These are phyloP conservation scores for Echeveria elegans DNA, from an alignment of 164 flowering plant genomes.

Conservation along the genomic window DNA sequence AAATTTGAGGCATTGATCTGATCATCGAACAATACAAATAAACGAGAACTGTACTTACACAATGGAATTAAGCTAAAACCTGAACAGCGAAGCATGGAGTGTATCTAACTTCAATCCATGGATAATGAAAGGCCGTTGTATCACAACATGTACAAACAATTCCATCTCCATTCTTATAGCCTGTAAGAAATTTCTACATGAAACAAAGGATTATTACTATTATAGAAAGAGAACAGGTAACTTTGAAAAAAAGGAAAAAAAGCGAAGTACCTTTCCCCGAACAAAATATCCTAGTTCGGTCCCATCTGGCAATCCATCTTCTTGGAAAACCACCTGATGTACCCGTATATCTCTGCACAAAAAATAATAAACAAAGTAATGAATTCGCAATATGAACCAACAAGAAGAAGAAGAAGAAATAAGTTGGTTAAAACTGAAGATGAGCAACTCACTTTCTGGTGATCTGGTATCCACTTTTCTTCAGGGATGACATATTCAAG, in stretches of 20 bases:
- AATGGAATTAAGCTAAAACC: not conserved
- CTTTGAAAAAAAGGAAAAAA: not conserved
- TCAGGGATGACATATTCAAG: not conserved
- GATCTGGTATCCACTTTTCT: not conserved
- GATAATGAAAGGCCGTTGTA: constrained; percentile 33
- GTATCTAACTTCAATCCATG: not conserved
- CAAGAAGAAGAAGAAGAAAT: not conserved
- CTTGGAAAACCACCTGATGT: constrained; percentile 83
- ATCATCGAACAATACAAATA: constrained; percentile 11
- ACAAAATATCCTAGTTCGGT: constrained; percentile 70
- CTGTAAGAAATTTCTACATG: constrained; percentile 61
- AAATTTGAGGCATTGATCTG: constrained; percentile 92
- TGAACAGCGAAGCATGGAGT: not conserved
- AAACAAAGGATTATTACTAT: not conserved
- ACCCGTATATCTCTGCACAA: constrained; percentile 69
- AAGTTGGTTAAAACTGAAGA: not conserved
- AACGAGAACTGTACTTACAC: not conserved
- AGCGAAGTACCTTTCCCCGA: constrained; percentile 62
- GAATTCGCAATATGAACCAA: too few species aligned
- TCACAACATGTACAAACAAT: constrained; percentile 75
- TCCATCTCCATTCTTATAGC: constrained; percentile 64
- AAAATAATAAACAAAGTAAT: not conserved
- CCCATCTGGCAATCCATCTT: constrained; percentile 81
- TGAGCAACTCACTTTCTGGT: not conserved
- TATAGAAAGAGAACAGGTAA: not conserved